Evolutionary conservation across 352 stramenopile species (phyloP).

Genomic region (Phytophthora boehmeriae): DNA sequence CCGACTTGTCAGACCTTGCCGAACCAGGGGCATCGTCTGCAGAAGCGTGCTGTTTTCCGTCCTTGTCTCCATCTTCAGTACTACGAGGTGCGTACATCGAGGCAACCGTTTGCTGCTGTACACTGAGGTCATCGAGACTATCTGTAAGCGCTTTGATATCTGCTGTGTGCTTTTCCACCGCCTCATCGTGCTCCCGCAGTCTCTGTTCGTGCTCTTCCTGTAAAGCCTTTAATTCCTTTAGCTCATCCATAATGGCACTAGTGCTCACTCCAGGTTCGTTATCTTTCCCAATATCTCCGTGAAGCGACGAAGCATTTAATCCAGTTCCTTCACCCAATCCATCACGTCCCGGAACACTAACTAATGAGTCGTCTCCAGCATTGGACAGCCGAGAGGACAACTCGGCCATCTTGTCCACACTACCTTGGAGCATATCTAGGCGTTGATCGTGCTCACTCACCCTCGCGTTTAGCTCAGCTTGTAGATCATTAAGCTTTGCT

Average conservation of each 20-base stretch:
- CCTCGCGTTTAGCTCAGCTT: constrained; percentile 40
- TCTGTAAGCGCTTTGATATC: constrained; percentile 54
- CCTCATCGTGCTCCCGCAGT: constrained; percentile 48
- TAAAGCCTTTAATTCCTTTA: constrained; percentile 52
- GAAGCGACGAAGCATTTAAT: background rate
- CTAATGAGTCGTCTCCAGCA: background rate
- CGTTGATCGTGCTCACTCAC: constrained; percentile 44
- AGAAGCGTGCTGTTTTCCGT: constrained; percentile 10
- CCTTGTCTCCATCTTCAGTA: background rate
- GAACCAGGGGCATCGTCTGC: constrained; percentile 1
- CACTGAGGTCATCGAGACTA: constrained; percentile 56
- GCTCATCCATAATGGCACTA: constrained; percentile 45
- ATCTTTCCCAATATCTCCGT: constrained; percentile 1
- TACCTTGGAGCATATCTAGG: constrained; percentile 40
- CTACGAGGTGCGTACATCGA: constrained; percentile 32
- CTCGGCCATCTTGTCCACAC: constrained; percentile 37
- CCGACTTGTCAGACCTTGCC: constrained; percentile 15
- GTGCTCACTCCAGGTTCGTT: constrained; percentile 20
- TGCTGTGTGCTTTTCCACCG: constrained; percentile 49
- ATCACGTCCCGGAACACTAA: background rate
- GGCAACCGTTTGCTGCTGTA: constrained; percentile 54
- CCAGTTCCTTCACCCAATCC: constrained; percentile 6
- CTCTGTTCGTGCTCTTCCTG: constrained; percentile 47
- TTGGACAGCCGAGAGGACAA: constrained; percentile 18
- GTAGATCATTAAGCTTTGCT: constrained; percentile 43